Base-by-base conservation (phyloP, 352 stramenopile species). In the Globisporangium barbulae region DNA sequence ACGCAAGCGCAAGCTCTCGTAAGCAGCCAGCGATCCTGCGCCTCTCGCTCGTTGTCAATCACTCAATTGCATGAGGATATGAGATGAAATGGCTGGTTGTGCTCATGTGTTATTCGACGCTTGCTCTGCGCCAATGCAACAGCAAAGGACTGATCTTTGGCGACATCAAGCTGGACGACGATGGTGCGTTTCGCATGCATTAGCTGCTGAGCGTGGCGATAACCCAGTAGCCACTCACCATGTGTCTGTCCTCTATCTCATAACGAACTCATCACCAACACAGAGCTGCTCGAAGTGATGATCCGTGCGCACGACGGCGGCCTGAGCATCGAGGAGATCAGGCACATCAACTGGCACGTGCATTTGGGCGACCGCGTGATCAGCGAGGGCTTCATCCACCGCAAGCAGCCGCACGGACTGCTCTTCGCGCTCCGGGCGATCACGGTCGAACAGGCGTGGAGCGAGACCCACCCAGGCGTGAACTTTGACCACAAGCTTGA, bases 1-100 rank as follows among this genome's bases (percentile, higher is more conserved):
- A 13, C 85, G 84, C 61, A 93, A 91, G 45, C 83, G 87, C 61
- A 89, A 89, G 49, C 86, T 95, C 61, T 95, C 87, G 84, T 93
- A 76, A 58, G 81, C 10, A 25, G 21, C 35, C 10, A 25, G 21
- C 35, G 4, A 41, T 9, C 35, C 41, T 47, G 41, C 41, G 5
- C 15, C 35, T 15, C 35, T 41, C 15, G 9, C 35, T 41, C 13
- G 35, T 25, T 17, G 6, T 22, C 9, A 44, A 35, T 58, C n/a
- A 37, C 7, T 17, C 28, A 37, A 33, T 37, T 50, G 19, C 45
- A 57, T 19, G 17, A 30, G 52, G 41, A 21, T 17, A 12, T 31
- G 12, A 15, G 3, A 2, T 55, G 9, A 3, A 17, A 35, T 9
- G 15, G 2, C 37, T 30, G 30, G 2, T 3, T 50, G 52, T n/a